A percentile compares a stretch with the other conserved stretches of the same genome.
Conservation (phyloP, 2,329 filamentous ascomycete species). For the Teratosphaeriaceae sp. region DNA sequence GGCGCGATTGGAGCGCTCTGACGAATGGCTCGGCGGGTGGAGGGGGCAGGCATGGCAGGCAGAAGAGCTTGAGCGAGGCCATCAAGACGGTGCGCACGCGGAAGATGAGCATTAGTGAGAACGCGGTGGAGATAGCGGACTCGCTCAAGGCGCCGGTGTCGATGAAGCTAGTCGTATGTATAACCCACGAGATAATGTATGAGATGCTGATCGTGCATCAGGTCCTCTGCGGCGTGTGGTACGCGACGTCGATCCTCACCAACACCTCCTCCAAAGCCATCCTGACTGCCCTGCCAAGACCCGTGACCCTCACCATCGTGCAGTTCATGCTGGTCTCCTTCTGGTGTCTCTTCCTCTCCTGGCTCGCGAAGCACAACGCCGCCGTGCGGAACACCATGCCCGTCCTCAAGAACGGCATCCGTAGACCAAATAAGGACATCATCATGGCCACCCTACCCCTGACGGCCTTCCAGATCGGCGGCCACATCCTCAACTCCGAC, state of each 20-base stretch:
- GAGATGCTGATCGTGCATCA: constrained; percentile 36
- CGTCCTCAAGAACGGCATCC: constrained; percentile 76
- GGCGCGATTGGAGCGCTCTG: constrained; percentile 35
- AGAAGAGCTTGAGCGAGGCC: constrained; percentile 88
- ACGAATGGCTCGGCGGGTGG: constrained; percentile 29
- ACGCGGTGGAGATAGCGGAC: constrained; percentile 88
- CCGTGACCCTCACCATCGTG: constrained; percentile 82
- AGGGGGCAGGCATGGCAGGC: constrained; percentile 54
- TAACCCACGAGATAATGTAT: background rate
- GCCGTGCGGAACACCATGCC: constrained; percentile 64
- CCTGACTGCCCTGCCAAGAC: constrained; percentile 81
- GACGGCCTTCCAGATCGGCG: constrained; percentile 85
- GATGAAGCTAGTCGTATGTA: constrained; percentile 71
- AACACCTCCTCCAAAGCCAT: constrained; percentile 99
- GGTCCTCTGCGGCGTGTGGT: constrained; percentile 86
- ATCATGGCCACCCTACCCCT: constrained; percentile 84
- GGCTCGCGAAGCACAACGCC: constrained; percentile 67
- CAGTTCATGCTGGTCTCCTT: constrained; percentile 91
- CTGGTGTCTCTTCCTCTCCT: constrained; percentile 76
- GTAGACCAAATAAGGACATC: constrained; percentile 71
- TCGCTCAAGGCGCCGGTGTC: constrained; percentile 87
- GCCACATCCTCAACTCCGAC: constrained; percentile 88
- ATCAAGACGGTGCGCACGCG: constrained; percentile 73
- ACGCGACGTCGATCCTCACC: constrained; percentile 87
- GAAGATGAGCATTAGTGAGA: constrained; percentile 81